Evolutionary conservation across 805 yeast species (phyloP).

Genomic region (Clavispora vitiphila): DNA sequence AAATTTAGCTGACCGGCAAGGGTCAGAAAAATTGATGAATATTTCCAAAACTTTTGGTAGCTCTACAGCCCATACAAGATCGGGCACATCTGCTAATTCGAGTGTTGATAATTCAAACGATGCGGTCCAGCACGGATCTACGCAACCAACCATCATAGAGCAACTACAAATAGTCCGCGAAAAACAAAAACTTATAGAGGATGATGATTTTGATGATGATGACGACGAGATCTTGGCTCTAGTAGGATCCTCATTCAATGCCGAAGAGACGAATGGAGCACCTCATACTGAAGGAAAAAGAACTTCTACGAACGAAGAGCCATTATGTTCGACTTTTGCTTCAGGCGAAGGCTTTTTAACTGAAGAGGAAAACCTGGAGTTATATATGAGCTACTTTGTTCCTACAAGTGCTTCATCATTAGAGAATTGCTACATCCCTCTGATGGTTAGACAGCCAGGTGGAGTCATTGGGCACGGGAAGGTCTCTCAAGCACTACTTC

Average conservation of each 20-base stretch:
- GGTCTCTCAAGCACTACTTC: not conserved
- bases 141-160: not conserved
- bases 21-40: too few relatives aligned
- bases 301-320: not conserved
- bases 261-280: not conserved
- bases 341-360: conserved; percentile 37
- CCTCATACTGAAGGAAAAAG: too few relatives aligned
- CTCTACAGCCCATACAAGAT: not conserved
- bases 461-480: not conserved
- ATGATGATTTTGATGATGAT: conserved; percentile 12
- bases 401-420: conserved; percentile 14
- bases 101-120: not conserved
- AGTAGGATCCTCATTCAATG: conserved; percentile 5
- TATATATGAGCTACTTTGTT: conserved; percentile 36
- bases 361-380: conserved; percentile 31
- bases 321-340: conserved; percentile 10
- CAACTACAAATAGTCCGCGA: not conserved
- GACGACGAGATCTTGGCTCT: conserved; percentile 15
- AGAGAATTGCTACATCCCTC: conserved; percentile 1
- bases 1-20: too few relatives aligned
- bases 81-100: not conserved
- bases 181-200: not conserved
- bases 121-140: not conserved
- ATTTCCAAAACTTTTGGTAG: too few relatives aligned
- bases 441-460: not conserved